Percentiles rank a stretch among this genome's conserved stretches.
Conservation (phyloP, 2,329 filamentous ascomycete genomes). For the Ophiostoma ulmi region DNA sequence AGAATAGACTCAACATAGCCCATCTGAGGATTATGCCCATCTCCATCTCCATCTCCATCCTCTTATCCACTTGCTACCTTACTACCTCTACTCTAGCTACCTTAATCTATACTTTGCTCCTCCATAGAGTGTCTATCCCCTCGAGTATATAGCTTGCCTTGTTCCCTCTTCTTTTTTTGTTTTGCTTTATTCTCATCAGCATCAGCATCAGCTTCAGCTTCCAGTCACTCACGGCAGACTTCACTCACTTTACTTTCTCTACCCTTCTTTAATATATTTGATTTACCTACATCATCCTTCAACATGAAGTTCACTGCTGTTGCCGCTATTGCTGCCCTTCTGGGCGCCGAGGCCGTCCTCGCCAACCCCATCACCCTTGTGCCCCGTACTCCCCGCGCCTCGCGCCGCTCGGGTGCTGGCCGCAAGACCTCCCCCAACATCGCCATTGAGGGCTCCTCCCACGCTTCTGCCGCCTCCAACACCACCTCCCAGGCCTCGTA, state of each 20-base stretch:
- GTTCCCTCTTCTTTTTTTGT: neutral
- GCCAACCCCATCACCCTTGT: slow-evolving; percentile 44
- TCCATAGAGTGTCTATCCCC: neutral
- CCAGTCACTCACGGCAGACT: neutral
- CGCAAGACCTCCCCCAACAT: slow-evolving; percentile 20
- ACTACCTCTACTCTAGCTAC: neutral
- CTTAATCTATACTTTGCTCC: neutral
- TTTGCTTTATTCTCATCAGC: neutral
- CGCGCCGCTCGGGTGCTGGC: slow-evolving; percentile 29
- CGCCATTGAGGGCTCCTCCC: slow-evolving; percentile 20
- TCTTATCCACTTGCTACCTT: neutral
- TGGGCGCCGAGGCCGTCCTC: slow-evolving; percentile 38
- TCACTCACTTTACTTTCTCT: neutral
- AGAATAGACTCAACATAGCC: neutral
- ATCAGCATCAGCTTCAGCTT: neutral
- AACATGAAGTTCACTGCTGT: slow-evolving; percentile 48
- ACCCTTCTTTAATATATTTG: neutral
- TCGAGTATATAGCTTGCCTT: slow-evolving; percentile 2
- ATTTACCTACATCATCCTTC: neutral
- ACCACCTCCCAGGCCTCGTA: slow-evolving; percentile 30
- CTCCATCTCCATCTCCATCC: neutral
- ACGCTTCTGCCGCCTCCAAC: slow-evolving; percentile 31
- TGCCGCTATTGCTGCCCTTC: slow-evolving; percentile 30
- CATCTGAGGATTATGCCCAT: slow-evolving; percentile 4
- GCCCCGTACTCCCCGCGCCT: slow-evolving; percentile 37